Conservation (phyloP, 768 basidiomycete species). For the Russula griseocarnosa region DNA sequence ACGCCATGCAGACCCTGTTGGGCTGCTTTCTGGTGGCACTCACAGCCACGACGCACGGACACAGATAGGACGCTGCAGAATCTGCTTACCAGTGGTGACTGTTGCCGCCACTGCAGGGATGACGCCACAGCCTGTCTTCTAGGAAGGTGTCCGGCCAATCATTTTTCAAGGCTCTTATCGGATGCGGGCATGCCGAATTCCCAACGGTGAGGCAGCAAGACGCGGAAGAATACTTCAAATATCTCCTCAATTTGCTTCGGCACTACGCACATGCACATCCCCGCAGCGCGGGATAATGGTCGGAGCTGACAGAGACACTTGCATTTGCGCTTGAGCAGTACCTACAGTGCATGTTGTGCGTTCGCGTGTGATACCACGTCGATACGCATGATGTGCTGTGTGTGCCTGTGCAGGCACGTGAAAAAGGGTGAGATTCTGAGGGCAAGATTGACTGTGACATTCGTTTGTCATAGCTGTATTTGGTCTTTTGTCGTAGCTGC, state of each 20-base stretch:
- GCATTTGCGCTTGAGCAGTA: slow-evolving; percentile 83
- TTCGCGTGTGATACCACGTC: slow-evolving; percentile 74
- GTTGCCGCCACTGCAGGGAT: slow-evolving; percentile 30
- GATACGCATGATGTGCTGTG: slow-evolving; percentile 77
- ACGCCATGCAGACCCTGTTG: too few species aligned
- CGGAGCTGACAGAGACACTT: slow-evolving; percentile 70
- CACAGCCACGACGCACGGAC: slow-evolving; percentile 49
- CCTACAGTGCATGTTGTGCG: slow-evolving; percentile 75
- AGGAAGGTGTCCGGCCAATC: slow-evolving; percentile 76
- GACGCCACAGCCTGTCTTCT: slow-evolving; percentile 52
- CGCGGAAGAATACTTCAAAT: slow-evolving; percentile 87
- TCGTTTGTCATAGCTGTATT: too few species aligned
- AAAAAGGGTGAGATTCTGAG: slow-evolving; percentile 51
- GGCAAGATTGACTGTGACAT: too few species aligned
- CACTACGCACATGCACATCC: slow-evolving; percentile 52
- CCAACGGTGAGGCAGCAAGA: slow-evolving; percentile 97
- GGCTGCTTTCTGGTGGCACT: slow-evolving; percentile 87
- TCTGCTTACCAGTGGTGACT: slow-evolving; percentile 39
- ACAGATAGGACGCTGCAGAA: slow-evolving; percentile 31
- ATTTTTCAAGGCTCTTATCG: slow-evolving; percentile 87
- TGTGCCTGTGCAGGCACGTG: slow-evolving; percentile 69
- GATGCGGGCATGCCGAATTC: slow-evolving; percentile 91
- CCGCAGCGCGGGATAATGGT: neutral
- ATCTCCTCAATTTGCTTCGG: slow-evolving; percentile 71
- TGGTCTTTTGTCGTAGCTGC: too few species aligned